These are phyloP conservation scores for Pseudopyrenochaeta lycopersici DNA, from an alignment of 2,329 filamentous ascomycete species.

Conservation along the genomic window DNA sequence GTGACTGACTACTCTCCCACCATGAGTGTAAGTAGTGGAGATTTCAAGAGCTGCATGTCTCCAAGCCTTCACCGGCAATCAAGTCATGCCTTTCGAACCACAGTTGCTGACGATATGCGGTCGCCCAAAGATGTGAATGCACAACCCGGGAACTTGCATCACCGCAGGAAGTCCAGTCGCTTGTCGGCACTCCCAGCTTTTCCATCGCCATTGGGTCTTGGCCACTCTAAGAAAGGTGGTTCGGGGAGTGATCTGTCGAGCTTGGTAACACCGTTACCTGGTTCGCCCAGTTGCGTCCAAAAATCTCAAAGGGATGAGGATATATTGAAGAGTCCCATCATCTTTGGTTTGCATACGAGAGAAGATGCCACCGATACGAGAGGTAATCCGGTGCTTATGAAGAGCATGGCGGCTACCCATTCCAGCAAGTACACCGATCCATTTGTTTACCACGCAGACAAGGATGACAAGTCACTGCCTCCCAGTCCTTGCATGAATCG, in stretches of 20 bases:
- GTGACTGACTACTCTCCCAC: background rate
- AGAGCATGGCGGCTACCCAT: slow-evolving; percentile 1
- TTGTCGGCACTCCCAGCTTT: background rate
- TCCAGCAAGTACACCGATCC: slow-evolving; percentile 12
- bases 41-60: slow-evolving; percentile 1
- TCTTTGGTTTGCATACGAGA: background rate
- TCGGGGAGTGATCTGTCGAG: background rate
- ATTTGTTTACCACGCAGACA: slow-evolving; percentile 1
- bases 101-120: background rate
- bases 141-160: background rate
- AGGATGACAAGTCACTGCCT: background rate
- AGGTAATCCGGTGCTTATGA: background rate
- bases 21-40: background rate
- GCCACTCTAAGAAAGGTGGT: background rate
- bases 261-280: background rate
- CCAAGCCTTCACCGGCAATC: background rate
- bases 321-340: background rate
- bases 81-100: background rate
- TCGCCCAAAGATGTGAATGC: background rate
- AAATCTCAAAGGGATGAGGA: background rate
- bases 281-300: background rate
- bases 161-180: background rate
- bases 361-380: background rate
- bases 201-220: background rate
- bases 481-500: background rate